Evolutionary conservation across 495 filamentous ascomycete species (phyloP), one percentile per base, ranked within the genome.

Genomic region (Annulohypoxylon nitens): DNA sequence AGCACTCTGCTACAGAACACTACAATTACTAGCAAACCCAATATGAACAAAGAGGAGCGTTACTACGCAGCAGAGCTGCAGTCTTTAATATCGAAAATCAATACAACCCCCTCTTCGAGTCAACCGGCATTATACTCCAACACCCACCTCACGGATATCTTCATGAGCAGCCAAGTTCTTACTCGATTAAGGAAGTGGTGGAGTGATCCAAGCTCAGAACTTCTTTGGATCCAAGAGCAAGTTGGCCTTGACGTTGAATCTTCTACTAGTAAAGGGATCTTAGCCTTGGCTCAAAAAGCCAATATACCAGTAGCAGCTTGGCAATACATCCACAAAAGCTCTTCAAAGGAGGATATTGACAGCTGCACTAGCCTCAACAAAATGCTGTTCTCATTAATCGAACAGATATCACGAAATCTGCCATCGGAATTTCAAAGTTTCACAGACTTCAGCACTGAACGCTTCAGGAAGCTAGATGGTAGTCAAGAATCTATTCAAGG

Each of bases 151-250:
- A 9, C 20, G 3, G 45, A 23, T 18, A 18, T 20, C 45, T 48
- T 0, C 6, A 20, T 48, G 45, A 48, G n/a, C 20, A 9, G 45
- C n/a, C 45, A 48, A 48, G 45, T 48, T 10, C 45, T 48, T 48
- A 48, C 3, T 8, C 45, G 45, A 2, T 10, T 48, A 16, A 18
- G 9, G 20, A 48, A 20, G 20, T 48, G 45, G 45, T 48, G 45
- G 45, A 48, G n/a, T 48, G 20, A 3, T n/a, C 45, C 45, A 20
- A 48, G 9, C n/a, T 48, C 45, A 48, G 45, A 48, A 20, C 45
- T 48, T 23, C 45, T 48, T n/a, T 48, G 45, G 45, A 20, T 48
- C 9, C 45, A 48, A 48, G 45, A 48, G n/a, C n/a, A 23, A 20
- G n/a, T 20, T n/a, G 9, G 12, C 4, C 45, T 3, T n/a, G 9